Conservation (phyloP, 352 stramenopile species). For the Phytophthora constricta region DNA sequence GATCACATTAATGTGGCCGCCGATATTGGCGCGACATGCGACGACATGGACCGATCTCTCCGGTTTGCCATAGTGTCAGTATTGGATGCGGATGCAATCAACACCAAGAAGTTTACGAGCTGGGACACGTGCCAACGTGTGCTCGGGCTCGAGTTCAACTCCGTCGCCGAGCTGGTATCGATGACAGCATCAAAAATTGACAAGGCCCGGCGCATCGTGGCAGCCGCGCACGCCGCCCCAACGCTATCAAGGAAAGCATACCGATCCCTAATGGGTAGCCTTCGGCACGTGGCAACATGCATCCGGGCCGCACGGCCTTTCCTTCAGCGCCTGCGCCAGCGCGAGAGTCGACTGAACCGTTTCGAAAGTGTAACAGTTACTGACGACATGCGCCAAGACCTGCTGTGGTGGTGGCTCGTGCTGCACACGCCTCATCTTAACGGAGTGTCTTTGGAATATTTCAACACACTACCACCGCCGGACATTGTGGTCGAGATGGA, state of each 20-base stretch:
- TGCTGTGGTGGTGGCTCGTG: not conserved
- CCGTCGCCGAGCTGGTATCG: not conserved
- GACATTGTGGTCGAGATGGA: not conserved
- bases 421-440: not conserved
- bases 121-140: constrained; percentile 2
- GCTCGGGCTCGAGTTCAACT: constrained; percentile 11
- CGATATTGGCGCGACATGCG: not conserved
- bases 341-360: not conserved
- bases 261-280: constrained; percentile 17
- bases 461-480: not conserved
- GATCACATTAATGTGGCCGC: not conserved
- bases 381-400: not conserved
- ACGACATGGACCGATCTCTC: constrained; percentile 5
- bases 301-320: not conserved
- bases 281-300: not conserved
- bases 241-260: not conserved
- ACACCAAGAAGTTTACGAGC: constrained; percentile 17
- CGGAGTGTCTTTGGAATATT: not conserved
- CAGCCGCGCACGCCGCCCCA: not conserved
- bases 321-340: not conserved
- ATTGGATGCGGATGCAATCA: constrained; percentile 6
- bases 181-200: constrained; percentile 10
- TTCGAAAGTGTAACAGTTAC: not conserved
- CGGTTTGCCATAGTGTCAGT: constrained; percentile 15
- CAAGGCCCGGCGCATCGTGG: not conserved